Evolutionary conservation across 495 filamentous ascomycete genomes (phyloP), one percentile per base, ranked within the genome.

Genomic region (Xylaria cubensis): DNA sequence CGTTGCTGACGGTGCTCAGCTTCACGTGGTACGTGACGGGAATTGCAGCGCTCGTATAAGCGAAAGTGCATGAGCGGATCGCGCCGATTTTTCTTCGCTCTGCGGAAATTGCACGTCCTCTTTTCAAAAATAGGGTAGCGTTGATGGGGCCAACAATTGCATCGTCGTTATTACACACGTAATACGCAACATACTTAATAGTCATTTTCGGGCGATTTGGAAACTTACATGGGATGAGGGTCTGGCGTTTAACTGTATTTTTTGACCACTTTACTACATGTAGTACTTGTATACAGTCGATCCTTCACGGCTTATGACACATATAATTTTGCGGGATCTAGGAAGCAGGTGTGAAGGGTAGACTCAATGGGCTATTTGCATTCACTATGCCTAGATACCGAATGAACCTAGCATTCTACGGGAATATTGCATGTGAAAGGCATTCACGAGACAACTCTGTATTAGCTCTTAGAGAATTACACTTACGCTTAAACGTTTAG

Each of bases 1-100:
- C 87, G 53, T 72, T 87, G 24, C 83, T 96, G 58, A 97, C 94
- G 9, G 83, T 97, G 15, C 73, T 92, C 36, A 93, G 93, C 58
- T 97, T 97, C 79, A 92, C 92, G 64, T 97, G 94, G 92, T 98
- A 97, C 74, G 90, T 93, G 55, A 87, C 87, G 53, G 92, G 88
- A 13, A 85, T 91, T 66, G 92, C 88, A 36, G 81, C 70, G 67
- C 78, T 91, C 62, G 86, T 91, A 73, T 87, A 85, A 77, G 56
- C 77, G 50, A 72, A 29, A 67, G 63, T 34, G n/a, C 21, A 68
- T 50, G 26, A 74, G 76, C 50, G 72, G 74, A 76, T 56, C 69
- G 6, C 13, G 39, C 24, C 29, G 19, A 19, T 48, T 46, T 13
- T 24, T n/a, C 58, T 62, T 48, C 51, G 42, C 29, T 42, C 42